These are phyloP conservation scores for Myochromella boudieri DNA, from an alignment of 768 basidiomycete species.

Conservation along the genomic window DNA sequence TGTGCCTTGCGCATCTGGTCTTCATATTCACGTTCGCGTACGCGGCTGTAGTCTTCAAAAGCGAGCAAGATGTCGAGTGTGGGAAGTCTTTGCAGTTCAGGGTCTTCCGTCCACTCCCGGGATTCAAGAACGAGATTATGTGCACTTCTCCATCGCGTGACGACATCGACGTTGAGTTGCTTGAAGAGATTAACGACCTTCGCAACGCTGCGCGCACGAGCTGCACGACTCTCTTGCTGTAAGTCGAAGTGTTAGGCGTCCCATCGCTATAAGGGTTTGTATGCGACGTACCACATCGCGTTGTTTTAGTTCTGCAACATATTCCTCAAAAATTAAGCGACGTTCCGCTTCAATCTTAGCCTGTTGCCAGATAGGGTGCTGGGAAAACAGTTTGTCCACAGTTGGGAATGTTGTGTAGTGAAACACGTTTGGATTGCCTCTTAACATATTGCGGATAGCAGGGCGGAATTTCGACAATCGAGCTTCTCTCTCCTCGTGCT, in stretches of 20 bases:
- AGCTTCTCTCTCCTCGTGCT: conserved; percentile 83
- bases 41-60: conserved; percentile 91
- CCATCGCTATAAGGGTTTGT: background rate
- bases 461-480: conserved; percentile 85
- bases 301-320: conserved; percentile 80
- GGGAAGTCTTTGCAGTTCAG: conserved; percentile 79
- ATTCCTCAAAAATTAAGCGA: conserved; percentile 88
- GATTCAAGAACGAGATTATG: conserved; percentile 75
- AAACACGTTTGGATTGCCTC: conserved; percentile 84
- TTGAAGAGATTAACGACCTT: conserved; percentile 88
- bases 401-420: conserved; percentile 91
- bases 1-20: conserved; percentile 78
- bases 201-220: conserved; percentile 75
- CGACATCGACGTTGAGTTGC: conserved; percentile 83
- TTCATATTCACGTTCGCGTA: conserved; percentile 89
- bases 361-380: conserved; percentile 91
- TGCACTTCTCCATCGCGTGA: conserved; percentile 91
- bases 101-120: conserved; percentile 74
- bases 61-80: conserved; percentile 89
- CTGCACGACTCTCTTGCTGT: conserved; percentile 78
- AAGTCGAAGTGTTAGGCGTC: conserved; percentile 6
- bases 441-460: conserved; percentile 82
- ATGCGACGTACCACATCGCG: conserved; percentile 76
- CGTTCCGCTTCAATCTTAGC: conserved; percentile 85
- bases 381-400: conserved; percentile 81